Conservation (phyloP, 169 alveolate species). For the Plasmodium ovale region DNA sequence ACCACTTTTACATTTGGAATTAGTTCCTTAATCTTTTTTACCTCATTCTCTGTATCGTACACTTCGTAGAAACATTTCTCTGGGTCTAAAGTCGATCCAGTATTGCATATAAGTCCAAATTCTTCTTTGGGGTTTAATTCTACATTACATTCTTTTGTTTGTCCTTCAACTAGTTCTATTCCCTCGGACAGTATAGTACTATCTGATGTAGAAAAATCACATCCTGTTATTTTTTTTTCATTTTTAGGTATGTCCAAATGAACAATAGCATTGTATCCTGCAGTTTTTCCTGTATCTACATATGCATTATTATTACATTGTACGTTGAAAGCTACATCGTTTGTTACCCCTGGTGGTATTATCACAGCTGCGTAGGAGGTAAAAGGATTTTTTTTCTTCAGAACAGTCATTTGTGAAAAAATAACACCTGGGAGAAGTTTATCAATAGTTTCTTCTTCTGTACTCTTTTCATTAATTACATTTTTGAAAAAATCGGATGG, state of each 20-base stretch:
- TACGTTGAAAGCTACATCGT: constrained; percentile 18
- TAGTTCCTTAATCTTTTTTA: constrained; percentile 16
- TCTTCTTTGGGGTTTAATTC: constrained; percentile 5
- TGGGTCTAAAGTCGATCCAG: constrained; percentile 25
- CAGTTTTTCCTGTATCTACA: constrained; percentile 8
- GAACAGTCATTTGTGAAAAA: constrained; percentile 8
- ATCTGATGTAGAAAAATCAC: constrained; percentile 26
- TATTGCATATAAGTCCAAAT: constrained; percentile 32
- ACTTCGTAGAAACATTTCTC: constrained; percentile 37
- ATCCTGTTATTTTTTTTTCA: constrained; percentile 37
- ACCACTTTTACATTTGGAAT: constrained; percentile 19
- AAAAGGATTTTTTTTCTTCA: constrained; percentile 25
- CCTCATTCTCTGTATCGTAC: background rate
- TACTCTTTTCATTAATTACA: background rate
- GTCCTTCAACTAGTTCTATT: background rate
- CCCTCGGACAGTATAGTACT: constrained; percentile 16
- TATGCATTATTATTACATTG: constrained; percentile 49
- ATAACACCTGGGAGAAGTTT: constrained; percentile 16
- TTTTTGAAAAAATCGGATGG: constrained; percentile 22
- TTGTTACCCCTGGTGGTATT: constrained; percentile 25
- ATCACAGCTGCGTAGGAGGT: constrained; percentile 43
- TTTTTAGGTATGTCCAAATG: constrained; percentile 8
- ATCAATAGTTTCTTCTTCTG: constrained; percentile 1
- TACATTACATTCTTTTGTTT: constrained; percentile 12
- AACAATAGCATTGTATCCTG: constrained; percentile 51